These are phyloP conservation scores for Bathelium albidoporum DNA, from an alignment of 495 filamentous ascomycete genomes.

Conservation along the genomic window DNA sequence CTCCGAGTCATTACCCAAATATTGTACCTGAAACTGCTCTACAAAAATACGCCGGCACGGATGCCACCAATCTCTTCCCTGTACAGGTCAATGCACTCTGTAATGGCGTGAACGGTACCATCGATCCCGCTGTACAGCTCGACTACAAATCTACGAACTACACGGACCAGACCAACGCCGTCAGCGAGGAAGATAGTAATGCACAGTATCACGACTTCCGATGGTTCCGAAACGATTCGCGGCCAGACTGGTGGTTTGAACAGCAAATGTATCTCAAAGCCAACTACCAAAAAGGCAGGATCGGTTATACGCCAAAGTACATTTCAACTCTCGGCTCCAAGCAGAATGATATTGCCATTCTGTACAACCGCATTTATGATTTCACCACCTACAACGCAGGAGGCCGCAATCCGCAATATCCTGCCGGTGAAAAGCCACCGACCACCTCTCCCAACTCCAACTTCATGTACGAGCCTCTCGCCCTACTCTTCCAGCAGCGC, in stretches of 20 bases:
- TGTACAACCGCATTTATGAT: conserved; percentile 79
- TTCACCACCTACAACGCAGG: conserved; percentile 75
- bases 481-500: conserved; percentile 64
- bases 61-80: conserved; percentile 82
- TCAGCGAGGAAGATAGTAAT: conserved; percentile 61
- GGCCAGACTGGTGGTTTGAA: conserved; percentile 84
- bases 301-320: conserved; percentile 75
- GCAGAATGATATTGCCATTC: conserved; percentile 61
- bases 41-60: conserved; percentile 70
- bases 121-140: conserved; percentile 64
- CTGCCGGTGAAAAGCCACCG: conserved; percentile 38
- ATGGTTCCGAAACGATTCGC: conserved; percentile 64
- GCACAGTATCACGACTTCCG: conserved; percentile 88
- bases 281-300: conserved; percentile 76
- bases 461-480: conserved; percentile 73
- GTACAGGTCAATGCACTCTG: conserved; percentile 91
- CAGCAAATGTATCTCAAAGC: conserved; percentile 64
- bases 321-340: conserved; percentile 58
- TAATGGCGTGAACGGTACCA: conserved; percentile 45
- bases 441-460: conserved; percentile 49
- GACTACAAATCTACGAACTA: conserved; percentile 73
- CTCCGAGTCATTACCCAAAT: conserved; percentile 65
- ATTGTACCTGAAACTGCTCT: conserved; percentile 58
- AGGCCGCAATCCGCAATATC: conserved; percentile 53
- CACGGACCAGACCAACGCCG: conserved; percentile 49